phyloP scores from a whole-genome alignment of 1,284 basidiomycete genomes.

The Phaffia rhodozyma region DNA sequence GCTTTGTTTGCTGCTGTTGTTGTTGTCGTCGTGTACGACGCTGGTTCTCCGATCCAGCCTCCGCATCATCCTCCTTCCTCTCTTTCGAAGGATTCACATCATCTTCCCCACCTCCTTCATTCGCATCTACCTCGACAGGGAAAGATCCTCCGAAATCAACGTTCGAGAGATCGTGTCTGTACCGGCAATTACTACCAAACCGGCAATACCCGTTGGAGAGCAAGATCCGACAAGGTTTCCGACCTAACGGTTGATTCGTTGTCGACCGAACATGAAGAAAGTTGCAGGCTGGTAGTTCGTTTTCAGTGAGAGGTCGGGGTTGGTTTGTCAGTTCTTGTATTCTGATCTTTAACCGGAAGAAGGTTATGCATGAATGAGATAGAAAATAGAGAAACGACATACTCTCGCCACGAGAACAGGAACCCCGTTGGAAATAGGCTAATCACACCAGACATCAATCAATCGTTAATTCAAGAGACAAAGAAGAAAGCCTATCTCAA shows the following conservation, averaged over 20 bases:
- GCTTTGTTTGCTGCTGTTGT: no score
- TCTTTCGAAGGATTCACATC: no score
- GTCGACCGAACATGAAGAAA: slow-evolving; percentile 1
- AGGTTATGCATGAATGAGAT: not conserved
- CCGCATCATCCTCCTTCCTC: no score
- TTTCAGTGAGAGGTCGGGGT: no score
- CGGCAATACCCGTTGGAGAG: not conserved
- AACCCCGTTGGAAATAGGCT: not conserved
- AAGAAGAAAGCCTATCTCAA: no score
- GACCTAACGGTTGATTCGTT: not conserved
- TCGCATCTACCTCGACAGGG: no score
- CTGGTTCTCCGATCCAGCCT: no score
- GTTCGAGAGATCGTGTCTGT: not conserved
- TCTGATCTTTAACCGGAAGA: not conserved
- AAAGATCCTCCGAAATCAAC: not conserved
- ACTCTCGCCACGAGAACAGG: not conserved
- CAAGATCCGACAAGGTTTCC: not conserved
- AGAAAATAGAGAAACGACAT: not conserved
- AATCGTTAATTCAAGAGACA: no score
- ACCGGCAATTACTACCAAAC: slow-evolving; percentile 3
- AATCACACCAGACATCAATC: no score
- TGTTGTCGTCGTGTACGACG: no score
- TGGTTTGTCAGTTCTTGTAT: not conserved
- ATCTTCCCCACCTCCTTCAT: no score
- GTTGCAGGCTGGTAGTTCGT: not conserved